Evolutionary conservation across 2,329 filamentous ascomycete species (phyloP), one percentile per base, ranked within the genome.

Genomic region (Fusarium domesticum): DNA sequence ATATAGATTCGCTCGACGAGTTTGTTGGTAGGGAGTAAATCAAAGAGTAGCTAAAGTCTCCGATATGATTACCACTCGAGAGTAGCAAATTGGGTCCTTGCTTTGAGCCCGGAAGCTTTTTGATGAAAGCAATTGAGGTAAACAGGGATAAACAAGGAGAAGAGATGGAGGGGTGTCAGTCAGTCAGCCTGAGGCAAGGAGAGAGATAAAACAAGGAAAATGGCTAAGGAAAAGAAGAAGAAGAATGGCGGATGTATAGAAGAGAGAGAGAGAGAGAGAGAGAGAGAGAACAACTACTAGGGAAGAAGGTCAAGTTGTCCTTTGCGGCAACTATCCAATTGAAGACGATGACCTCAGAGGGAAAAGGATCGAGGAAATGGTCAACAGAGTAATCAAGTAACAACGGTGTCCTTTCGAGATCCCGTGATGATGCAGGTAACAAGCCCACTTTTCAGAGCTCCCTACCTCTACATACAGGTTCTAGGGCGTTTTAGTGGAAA

Each of bases 331-430:
- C n/a, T 16, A 45, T 42, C 55, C 57, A 60, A 60, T 60, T 60
- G 54, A 42, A 51, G 53, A 51, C 51, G 57, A 62, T 63, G 62
- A 63, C 59, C 60, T 64, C 59, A 60, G 56, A 53, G 46, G 39
- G 44, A 51, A 42, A 45, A 45, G 45, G 52, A 57, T 56, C 50
- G 38, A 53, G 23, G 3, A 12, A 28, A 28, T 28, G 23, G 23
- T 28, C 23, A 28, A 28, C 10, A 12, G 23, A n/a, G n/a, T n/a
- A n/a, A n/a, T 28, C 23, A 28, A 28, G 23, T 28, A 28, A 64
- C 61, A 64, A 66, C 64, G 65, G 63, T 68, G 64, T 68, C 65
- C 65, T 68, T 66, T 67, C 53, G 50, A 62, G 58, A 62, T 64
- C 63, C 62, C 62, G 62, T 65, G 61, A 64, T 62, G 54, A 47